Conservation (phyloP, 306 rosid species). For the Sophora flavescens region DNA sequence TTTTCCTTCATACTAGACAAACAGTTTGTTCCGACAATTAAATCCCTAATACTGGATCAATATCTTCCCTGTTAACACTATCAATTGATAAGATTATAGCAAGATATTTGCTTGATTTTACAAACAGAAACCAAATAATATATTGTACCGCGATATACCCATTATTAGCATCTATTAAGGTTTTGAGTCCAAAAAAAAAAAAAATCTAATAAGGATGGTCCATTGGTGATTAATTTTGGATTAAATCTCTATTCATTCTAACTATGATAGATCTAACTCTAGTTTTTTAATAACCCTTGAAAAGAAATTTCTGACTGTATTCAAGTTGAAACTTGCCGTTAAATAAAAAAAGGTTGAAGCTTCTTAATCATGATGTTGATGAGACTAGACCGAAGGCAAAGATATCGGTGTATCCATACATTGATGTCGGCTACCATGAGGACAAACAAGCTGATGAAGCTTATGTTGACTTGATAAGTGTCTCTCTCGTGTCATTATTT, state of each 20-base stretch:
- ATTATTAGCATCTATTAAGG: conserved; percentile 35
- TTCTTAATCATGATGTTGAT: conserved; percentile 30
- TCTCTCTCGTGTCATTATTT: neutral
- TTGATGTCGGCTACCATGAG: conserved; percentile 55
- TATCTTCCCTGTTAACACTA: neutral
- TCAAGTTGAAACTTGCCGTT: conserved; percentile 2
- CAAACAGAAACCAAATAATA: neutral
- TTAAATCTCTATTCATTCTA: conserved; percentile 19
- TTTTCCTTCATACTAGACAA: conserved; percentile 39
- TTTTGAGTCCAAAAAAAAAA: neutral
- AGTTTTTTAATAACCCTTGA: neutral
- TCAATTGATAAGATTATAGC: conserved; percentile 1
- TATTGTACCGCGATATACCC: neutral
- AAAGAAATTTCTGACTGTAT: conserved; percentile 2
- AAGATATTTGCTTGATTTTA: neutral
- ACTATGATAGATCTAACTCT: neutral
- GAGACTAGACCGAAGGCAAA: conserved; percentile 19
- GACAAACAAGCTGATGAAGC: conserved; percentile 39
- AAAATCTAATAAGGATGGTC: conserved; percentile 36
- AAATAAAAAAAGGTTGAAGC: conserved; percentile 12
- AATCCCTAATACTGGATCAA: conserved; percentile 40
- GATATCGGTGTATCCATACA: conserved; percentile 44
- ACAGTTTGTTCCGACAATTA: conserved; percentile 39
- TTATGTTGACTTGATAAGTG: conserved; percentile 1
- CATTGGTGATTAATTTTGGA: neutral